Base-by-base conservation (phyloP, 1,284 basidiomycete species). In the Malassezia equina region DNA sequence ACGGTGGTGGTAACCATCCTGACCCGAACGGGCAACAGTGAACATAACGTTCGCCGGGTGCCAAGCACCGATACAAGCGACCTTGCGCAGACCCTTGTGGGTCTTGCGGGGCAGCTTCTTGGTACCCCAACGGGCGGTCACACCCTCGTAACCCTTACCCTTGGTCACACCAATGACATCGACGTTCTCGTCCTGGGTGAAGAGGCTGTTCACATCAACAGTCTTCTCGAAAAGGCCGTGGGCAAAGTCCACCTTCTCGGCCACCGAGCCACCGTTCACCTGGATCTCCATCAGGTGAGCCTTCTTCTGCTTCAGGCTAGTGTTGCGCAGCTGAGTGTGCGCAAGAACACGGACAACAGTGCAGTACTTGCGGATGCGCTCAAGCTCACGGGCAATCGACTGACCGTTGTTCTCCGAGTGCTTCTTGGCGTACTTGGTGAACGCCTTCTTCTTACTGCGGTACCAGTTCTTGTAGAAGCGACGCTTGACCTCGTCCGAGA, bases 391-490 rank as follows among this genome's bases (percentile, higher is more conserved):
- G 63, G 84, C 81, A 75, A 90, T 83, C 53, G 88, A 88, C 78
- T 90, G 89, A 76, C 90, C 90, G 75, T 83, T 83, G 76, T 90
- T 87, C 79, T 96, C 93, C 55, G 91, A 87, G 78, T 94, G 87
- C 82, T 95, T 96, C 86, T 95, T 95, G 77, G 93, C 93, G 80
- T 96, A 93, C 75, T 79, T 79, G 74, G 93, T 96, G 84, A 96
- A 96, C 45, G 93, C 93, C 85, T 99, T 99, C 85, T 96, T 98
- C 88, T 99, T 99, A 60, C 89, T 93, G 73, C 89, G 86, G 83
- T 98, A 98, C 94, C 94, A 99, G 85, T 96, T 98, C 84, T 93
- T 95, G 87, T 96, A 95, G 86, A 98, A 96, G 74, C 94, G 85
- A 76, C 94, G 88, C 81, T 94, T 96, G 77, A 98, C 78, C 78